These are phyloP conservation scores for Trichoderma brevicompactum DNA, from an alignment of 2,329 filamentous ascomycete genomes.

Conservation along the genomic window DNA sequence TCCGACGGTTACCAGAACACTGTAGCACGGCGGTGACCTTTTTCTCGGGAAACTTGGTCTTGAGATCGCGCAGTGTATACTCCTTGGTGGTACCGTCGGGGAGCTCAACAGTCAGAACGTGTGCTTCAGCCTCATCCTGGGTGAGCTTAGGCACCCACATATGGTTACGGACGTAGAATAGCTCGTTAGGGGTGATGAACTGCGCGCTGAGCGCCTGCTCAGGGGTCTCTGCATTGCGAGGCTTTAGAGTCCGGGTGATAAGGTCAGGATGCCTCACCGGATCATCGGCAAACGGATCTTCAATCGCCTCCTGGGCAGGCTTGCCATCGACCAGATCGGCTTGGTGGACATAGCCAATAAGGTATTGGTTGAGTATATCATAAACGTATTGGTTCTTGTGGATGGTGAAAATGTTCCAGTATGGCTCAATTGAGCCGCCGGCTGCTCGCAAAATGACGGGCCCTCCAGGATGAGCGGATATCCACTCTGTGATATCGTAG, in stretches of 20 bases:
- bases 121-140: constrained; percentile 44
- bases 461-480: constrained; percentile 67
- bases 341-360: constrained; percentile 64
- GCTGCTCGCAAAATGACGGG: constrained; percentile 70
- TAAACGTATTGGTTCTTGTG: constrained; percentile 68
- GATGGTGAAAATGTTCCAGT: constrained; percentile 73
- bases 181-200: constrained; percentile 59
- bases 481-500: constrained; percentile 73
- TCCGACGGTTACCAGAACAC: constrained; percentile 64
- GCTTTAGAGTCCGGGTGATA: constrained; percentile 57
- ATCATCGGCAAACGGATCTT: constrained; percentile 64
- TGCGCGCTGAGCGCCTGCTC: constrained; percentile 50
- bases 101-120: constrained; percentile 59
- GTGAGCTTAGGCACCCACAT: constrained; percentile 63
- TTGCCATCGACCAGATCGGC: constrained; percentile 63
- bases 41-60: constrained; percentile 53
- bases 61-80: constrained; percentile 60
- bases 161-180: constrained; percentile 66
- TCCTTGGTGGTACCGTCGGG: constrained; percentile 56
- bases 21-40: constrained; percentile 61
- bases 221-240: constrained; percentile 66
- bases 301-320: constrained; percentile 57
- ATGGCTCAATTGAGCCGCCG: constrained; percentile 66
- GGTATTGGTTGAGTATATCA: constrained; percentile 67
- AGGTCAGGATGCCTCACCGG: constrained; percentile 57